These are phyloP conservation scores for Escovopsis sp. DNA, from an alignment of 2,329 filamentous ascomycete species.

Conservation along the genomic window DNA sequence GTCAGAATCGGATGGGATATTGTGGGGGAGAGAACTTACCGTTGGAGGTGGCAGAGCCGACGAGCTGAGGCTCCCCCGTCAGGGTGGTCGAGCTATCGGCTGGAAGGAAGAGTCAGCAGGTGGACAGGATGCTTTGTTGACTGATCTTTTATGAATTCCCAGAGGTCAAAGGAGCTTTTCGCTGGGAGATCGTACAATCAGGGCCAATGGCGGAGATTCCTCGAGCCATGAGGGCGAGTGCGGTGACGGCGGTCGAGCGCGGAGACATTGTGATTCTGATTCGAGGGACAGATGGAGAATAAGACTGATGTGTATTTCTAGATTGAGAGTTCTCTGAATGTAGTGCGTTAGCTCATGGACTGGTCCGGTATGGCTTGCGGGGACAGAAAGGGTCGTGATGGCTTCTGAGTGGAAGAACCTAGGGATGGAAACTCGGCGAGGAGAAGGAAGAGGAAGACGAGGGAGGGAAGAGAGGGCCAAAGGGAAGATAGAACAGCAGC, in stretches of 20 bases:
- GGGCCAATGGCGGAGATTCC: constrained; percentile 2
- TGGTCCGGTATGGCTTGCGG: too few relatives aligned
- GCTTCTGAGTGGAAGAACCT: too few relatives aligned
- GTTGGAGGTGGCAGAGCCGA: constrained; percentile 18
- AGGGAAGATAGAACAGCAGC: too few relatives aligned
- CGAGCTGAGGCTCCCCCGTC: constrained; percentile 15
- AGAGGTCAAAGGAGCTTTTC: too few relatives aligned
- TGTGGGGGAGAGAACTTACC: constrained; percentile 11
- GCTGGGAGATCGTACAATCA: background rate
- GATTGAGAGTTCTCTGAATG: too few relatives aligned
- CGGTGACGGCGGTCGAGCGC: constrained; percentile 13
- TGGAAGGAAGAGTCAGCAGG: constrained; percentile 4
- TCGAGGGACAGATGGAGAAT: background rate
- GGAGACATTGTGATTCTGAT: constrained; percentile 12
- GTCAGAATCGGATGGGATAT: background rate
- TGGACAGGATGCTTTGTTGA: constrained; percentile 1
- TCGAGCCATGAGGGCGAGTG: constrained; percentile 10
- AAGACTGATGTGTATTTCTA: too few relatives aligned
- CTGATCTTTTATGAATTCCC: too few relatives aligned
- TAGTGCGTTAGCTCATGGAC: too few relatives aligned
- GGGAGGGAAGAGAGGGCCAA: too few relatives aligned
- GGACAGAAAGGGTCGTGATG: too few relatives aligned
- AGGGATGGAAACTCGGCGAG: too few relatives aligned
- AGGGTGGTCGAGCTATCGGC: constrained; percentile 16
- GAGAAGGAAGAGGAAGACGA: too few relatives aligned